Conservation (phyloP, 1,139 yeast species). For the Pichia sp. region DNA sequence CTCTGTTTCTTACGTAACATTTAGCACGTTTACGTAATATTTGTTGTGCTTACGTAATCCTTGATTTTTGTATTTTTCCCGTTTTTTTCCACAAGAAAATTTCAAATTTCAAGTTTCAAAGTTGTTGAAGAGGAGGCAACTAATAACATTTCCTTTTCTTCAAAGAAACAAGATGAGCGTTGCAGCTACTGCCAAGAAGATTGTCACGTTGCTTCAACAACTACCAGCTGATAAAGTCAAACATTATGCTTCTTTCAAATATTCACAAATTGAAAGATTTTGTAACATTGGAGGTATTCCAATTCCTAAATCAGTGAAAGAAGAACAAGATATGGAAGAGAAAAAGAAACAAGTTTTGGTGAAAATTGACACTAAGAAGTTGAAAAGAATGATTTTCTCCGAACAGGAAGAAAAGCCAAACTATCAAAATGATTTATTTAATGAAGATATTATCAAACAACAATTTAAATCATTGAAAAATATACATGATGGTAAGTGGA, state of each 20-base stretch:
- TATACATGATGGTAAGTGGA: constrained; percentile 54
- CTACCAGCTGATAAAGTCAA: constrained; percentile 59
- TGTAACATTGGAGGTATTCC: constrained; percentile 37
- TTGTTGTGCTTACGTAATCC: too few species aligned
- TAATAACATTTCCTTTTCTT: too few species aligned
- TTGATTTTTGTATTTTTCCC: too few species aligned
- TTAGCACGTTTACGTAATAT: too few species aligned
- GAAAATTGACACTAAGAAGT: constrained; percentile 22
- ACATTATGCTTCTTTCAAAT: constrained; percentile 62
- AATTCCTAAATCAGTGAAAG: constrained; percentile 20
- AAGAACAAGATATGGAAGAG: constrained; percentile 25
- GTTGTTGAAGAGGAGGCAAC: too few species aligned
- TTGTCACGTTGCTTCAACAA: constrained; percentile 33
- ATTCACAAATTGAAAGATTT: constrained; percentile 51
- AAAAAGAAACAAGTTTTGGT: constrained; percentile 21
- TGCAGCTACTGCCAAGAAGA: constrained; percentile 25
- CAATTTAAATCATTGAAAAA: constrained; percentile 55
- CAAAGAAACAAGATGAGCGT: constrained; percentile 6
- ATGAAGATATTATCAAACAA: constrained; percentile 46
- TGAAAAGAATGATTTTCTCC: constrained; percentile 22
- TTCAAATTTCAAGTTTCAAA: too few species aligned
- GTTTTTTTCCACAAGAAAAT: too few species aligned
- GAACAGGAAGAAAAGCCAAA: constrained; percentile 30
- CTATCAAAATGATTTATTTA: constrained; percentile 31
- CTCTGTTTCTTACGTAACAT: too few species aligned